Evolutionary conservation across 169 alveolate genomes (phyloP).

Genomic region (Amoebophrya sp.): DNA sequence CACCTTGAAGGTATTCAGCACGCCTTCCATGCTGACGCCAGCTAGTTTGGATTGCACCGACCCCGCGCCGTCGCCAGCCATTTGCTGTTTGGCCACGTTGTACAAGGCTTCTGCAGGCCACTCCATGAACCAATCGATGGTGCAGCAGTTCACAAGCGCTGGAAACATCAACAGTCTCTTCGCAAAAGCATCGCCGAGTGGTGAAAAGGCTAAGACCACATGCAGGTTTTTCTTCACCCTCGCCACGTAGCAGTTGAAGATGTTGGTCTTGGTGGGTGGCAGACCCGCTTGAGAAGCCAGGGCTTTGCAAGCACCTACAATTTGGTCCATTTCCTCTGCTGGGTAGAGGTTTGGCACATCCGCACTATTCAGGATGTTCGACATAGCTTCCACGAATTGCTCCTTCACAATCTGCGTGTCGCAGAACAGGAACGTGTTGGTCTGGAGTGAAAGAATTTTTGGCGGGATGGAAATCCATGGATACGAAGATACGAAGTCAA

Average conservation of each 20-base stretch:
- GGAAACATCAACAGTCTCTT: conserved; percentile 83
- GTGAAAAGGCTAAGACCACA: conserved; percentile 81
- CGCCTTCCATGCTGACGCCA: conserved; percentile 59
- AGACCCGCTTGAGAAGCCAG: conserved; percentile 68
- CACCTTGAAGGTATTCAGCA: conserved; percentile 71
- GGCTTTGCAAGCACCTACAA: conserved; percentile 19
- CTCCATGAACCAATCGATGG: conserved; percentile 88
- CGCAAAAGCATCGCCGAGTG: conserved; percentile 78
- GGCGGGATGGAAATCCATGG: too few relatives aligned
- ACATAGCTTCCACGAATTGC: conserved; percentile 81
- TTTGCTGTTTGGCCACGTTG: conserved; percentile 77
- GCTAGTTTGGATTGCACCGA: conserved; percentile 55
- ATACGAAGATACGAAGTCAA: too few relatives aligned
- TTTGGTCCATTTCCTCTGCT: conserved; percentile 79
- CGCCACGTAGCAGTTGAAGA: conserved; percentile 72
- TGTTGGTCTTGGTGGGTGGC: conserved; percentile 80
- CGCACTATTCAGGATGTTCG: conserved; percentile 81
- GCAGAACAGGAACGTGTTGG: conserved; percentile 76
- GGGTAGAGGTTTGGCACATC: conserved; percentile 86
- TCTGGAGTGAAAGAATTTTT: too few relatives aligned
- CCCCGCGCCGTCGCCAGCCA: conserved; percentile 64
- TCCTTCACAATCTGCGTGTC: conserved; percentile 86
- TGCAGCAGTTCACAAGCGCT: conserved; percentile 82
- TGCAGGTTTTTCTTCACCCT: conserved; percentile 83
- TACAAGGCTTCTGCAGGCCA: conserved; percentile 90